These are phyloP conservation scores for Paraconiothyrium sp. DNA, from an alignment of 2,329 filamentous ascomycete genomes.

Conservation along the genomic window DNA sequence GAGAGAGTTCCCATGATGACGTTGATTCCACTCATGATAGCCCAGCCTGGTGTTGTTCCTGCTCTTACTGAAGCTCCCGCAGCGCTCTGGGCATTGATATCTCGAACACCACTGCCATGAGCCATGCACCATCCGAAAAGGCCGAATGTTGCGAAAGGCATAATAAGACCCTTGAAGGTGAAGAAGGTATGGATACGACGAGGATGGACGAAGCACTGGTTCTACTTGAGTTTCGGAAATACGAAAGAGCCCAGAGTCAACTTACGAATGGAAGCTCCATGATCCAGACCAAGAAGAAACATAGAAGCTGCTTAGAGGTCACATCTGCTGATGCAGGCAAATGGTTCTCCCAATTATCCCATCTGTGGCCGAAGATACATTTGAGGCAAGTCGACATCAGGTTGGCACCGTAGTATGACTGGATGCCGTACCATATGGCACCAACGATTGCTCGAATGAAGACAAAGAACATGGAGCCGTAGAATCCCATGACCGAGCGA, in stretches of 20 bases:
- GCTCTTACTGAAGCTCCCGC: conserved; percentile 26
- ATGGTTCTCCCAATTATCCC: conserved; percentile 44
- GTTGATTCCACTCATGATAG: conserved; percentile 55
- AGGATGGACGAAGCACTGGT: conserved; percentile 42
- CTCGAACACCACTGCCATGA: conserved; percentile 40
- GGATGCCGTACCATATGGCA: conserved; percentile 52
- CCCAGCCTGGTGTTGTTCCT: conserved; percentile 45
- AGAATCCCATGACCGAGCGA: conserved; percentile 43
- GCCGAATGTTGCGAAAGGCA: conserved; percentile 46
- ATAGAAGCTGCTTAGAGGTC: conserved; percentile 44
- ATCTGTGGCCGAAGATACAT: conserved; percentile 51
- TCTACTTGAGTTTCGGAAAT: background rate
- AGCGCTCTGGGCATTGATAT: conserved; percentile 20
- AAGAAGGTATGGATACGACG: conserved; percentile 40
- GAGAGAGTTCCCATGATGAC: conserved; percentile 54
- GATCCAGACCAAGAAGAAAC: conserved; percentile 44
- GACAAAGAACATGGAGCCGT: conserved; percentile 53
- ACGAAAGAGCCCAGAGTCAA: background rate
- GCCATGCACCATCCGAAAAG: conserved; percentile 51
- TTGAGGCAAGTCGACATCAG: conserved; percentile 50
- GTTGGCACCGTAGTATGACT: conserved; percentile 37
- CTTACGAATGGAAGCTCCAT: conserved; percentile 42
- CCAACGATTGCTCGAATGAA: conserved; percentile 49
- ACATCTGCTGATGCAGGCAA: conserved; percentile 41
- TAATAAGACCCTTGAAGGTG: conserved; percentile 40